phyloP scores from a whole-genome alignment of 2,329 filamentous ascomycete species.

The Pestalotiopsis sp. region DNA sequence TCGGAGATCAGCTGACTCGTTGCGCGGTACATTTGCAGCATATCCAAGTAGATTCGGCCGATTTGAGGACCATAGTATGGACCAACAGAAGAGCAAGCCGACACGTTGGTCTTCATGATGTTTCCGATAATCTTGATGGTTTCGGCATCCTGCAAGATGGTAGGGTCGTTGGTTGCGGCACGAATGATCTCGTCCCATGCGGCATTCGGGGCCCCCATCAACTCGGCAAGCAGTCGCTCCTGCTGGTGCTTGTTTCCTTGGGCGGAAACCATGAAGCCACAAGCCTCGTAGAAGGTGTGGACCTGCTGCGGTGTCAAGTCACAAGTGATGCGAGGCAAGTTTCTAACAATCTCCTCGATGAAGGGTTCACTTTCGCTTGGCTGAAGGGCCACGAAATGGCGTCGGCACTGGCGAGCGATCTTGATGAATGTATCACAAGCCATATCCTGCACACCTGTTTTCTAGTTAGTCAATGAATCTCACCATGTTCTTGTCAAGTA shows the following conservation, averaged over 20 bases:
- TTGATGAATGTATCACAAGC: conserved; percentile 99
- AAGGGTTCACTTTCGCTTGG: conserved; percentile 94
- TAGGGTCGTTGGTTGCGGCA: conserved; percentile 81
- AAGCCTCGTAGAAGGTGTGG: conserved; percentile 98
- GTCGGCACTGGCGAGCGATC: conserved; percentile 96
- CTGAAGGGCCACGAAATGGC: conserved; percentile 95
- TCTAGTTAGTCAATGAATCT: conserved; percentile 26
- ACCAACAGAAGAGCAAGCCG: conserved; percentile 95
- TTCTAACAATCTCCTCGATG: conserved; percentile 97
- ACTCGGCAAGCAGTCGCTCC: conserved; percentile 84
- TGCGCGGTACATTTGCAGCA: conserved; percentile 98
- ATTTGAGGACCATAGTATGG: conserved; percentile 98
- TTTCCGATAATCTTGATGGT: conserved; percentile 99
- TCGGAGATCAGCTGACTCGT: conserved; percentile 97
- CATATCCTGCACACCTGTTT: conserved; percentile 92
- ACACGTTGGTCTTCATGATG: conserved; percentile 99
- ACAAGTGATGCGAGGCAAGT: conserved; percentile 92
- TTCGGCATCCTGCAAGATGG: conserved; percentile 86
- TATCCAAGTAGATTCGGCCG: conserved; percentile 95
- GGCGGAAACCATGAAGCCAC: conserved; percentile 98
- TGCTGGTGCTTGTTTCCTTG: conserved; percentile 95
- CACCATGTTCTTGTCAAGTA: neutral
- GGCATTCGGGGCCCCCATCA: conserved; percentile 91
- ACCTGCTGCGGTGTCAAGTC: conserved; percentile 96
- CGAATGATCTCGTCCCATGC: conserved; percentile 97